These are phyloP conservation scores for Pichia kudriavzevii DNA, from an alignment of 1,139 yeast genomes.

Conservation along the genomic window DNA sequence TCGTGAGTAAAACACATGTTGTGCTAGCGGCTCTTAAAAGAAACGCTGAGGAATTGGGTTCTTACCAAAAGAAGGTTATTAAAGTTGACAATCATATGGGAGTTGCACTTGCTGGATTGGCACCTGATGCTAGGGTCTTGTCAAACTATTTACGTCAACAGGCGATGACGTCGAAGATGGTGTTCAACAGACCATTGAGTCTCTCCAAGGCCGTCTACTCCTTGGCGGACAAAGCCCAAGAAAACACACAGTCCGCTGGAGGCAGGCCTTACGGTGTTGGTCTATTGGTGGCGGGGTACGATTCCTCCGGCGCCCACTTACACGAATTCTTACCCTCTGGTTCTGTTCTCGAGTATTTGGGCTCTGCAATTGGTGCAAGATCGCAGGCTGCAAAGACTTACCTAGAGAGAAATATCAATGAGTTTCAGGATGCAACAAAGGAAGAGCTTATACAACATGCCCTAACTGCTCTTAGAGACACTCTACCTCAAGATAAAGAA, in stretches of 20 bases:
- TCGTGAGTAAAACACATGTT: slow-evolving; percentile 77
- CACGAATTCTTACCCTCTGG: slow-evolving; percentile 97
- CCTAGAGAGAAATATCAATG: slow-evolving; percentile 75
- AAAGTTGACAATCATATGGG: slow-evolving; percentile 92
- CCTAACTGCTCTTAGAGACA: slow-evolving; percentile 85
- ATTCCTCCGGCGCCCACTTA: slow-evolving; percentile 89
- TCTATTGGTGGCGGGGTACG: slow-evolving; percentile 81
- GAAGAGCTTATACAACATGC: slow-evolving; percentile 83
- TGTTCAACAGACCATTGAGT: slow-evolving; percentile 82
- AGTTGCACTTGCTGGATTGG: slow-evolving; percentile 91
- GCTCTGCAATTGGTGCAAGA: slow-evolving; percentile 96
- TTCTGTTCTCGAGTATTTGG: slow-evolving; percentile 80
- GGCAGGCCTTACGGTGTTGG: slow-evolving; percentile 98
- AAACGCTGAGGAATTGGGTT: slow-evolving; percentile 94
- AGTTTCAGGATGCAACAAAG: slow-evolving; percentile 50
- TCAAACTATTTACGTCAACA: slow-evolving; percentile 86
- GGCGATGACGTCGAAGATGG: slow-evolving; percentile 81
- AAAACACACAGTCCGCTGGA: slow-evolving; percentile 92
- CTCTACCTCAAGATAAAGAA: slow-evolving; percentile 90
- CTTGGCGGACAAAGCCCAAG: slow-evolving; percentile 95
- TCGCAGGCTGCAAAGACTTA: slow-evolving; percentile 98
- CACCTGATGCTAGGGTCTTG: slow-evolving; percentile 94
- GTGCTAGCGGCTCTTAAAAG: slow-evolving; percentile 91
- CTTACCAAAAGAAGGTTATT: slow-evolving; percentile 89
- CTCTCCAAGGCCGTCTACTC: slow-evolving; percentile 77